Conservation (phyloP, 768 basidiomycete genomes). For the Termitomyces sp. region DNA sequence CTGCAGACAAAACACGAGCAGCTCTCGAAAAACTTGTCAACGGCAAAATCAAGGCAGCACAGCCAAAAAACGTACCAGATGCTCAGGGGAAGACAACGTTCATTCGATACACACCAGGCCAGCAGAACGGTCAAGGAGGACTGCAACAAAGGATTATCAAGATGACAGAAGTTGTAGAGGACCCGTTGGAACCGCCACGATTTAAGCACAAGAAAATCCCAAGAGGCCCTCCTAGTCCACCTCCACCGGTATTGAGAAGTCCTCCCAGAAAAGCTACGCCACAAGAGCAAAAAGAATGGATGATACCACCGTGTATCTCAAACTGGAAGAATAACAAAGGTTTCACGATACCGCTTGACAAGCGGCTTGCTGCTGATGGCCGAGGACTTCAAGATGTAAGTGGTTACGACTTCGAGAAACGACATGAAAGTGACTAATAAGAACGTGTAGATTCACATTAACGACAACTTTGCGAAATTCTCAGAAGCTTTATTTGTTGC, state of each 20-base stretch:
- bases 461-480: slow-evolving; percentile 99
- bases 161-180: slow-evolving; percentile 97
- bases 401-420: slow-evolving; percentile 10
- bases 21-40: slow-evolving; percentile 93
- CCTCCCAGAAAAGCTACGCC: slow-evolving; percentile 95
- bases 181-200: slow-evolving; percentile 92
- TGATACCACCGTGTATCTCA: slow-evolving; percentile 99
- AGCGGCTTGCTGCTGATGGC: slow-evolving; percentile 97
- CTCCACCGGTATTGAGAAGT: slow-evolving; percentile 91
- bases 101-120: slow-evolving; percentile 95
- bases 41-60: slow-evolving; percentile 97
- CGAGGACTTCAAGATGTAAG: slow-evolving; percentile 95
- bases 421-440: neutral
- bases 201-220: slow-evolving; percentile 99
- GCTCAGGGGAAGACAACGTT: slow-evolving; percentile 80
- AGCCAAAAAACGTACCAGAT: slow-evolving; percentile 93
- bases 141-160: slow-evolving; percentile 97
- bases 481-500: slow-evolving; percentile 95
- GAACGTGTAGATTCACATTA: slow-evolving; percentile 79
- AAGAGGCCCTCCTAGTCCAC: slow-evolving; percentile 92
- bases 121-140: slow-evolving; percentile 65
- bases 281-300: slow-evolving; percentile 99
- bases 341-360: slow-evolving; percentile 98
- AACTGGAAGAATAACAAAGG: slow-evolving; percentile 99
- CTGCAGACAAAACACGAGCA: slow-evolving; percentile 84